Evolutionary conservation across 2,329 filamentous ascomycete species (phyloP), one percentile per base, ranked within the genome.

Genomic region (Coniochaeta sp.): DNA sequence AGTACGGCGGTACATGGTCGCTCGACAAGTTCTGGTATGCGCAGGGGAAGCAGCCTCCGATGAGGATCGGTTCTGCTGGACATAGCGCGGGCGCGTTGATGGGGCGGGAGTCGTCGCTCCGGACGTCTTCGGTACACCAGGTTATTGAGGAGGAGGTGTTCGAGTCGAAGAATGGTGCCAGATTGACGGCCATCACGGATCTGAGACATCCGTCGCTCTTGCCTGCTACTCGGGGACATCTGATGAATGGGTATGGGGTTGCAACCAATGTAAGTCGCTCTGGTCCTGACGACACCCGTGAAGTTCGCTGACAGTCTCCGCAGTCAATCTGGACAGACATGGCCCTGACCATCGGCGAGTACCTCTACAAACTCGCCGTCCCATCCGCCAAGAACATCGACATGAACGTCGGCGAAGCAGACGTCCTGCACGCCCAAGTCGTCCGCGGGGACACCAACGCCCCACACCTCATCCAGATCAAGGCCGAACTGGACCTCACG

Each of bases 291-390:
- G 12, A 12, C 27, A 30, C 12, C 27, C n/a, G n/a, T n/a, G n/a
- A n/a, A n/a, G 18, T 33, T 58, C 8, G 61, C 46, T 28, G 31
- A 9, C n/a, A n/a, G 14, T 7, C 18, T 10, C 46, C 30, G n/a
- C 28, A 63, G 61, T 71, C 69, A 4, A 62, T 85, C 20, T 81
- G 85, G 54, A 81, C 79, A 12, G 83, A 87, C 55, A 84, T 86
- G 67, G 81, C 79, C 2, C 76, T 80, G 65, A 87, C 83, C 2
- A 68, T 85, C 14, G 77, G 75, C 49, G 73, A 82, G 56, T 85
- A 87, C 61, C 71, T 82, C 10, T 75, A 74, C 63, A 74, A 75
- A 68, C 78, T 59, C 62, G 78, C 42, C 67, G 71, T 22, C 76
- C 77, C 9, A 68, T 69, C 35, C 65, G 67, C 48, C 68, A 73